phyloP scores from a whole-genome alignment of 2,329 filamentous ascomycete species.

The Rhinocladiella mackenziei region DNA sequence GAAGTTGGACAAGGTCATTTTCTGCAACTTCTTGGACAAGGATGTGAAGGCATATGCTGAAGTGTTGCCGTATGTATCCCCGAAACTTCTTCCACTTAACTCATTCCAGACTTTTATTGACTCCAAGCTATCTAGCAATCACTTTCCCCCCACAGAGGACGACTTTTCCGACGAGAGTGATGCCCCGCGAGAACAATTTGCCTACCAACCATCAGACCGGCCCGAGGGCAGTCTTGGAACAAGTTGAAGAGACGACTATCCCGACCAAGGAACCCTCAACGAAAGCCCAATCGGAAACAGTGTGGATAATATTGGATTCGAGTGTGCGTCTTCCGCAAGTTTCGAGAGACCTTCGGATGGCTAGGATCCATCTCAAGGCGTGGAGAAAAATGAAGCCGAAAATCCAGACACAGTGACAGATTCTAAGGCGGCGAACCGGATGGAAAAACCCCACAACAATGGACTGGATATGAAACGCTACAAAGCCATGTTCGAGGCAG shows the following conservation, averaged over 20 bases:
- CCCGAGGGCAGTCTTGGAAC: conserved; percentile 16
- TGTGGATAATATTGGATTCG: too few relatives aligned
- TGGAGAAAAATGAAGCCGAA: too few relatives aligned
- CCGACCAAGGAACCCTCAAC: too few relatives aligned
- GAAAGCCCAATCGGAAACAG: too few relatives aligned
- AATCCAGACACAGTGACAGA: too few relatives aligned
- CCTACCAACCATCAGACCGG: conserved; percentile 13
- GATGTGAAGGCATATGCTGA: conserved; percentile 70
- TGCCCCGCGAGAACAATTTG: conserved; percentile 3
- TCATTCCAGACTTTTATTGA: conserved; percentile 1
- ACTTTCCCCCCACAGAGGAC: conserved; percentile 48
- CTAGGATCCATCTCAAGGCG: too few relatives aligned
- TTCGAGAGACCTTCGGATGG: too few relatives aligned
- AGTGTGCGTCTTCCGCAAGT: too few relatives aligned
- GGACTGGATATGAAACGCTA: too few relatives aligned
- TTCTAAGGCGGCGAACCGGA: too few relatives aligned
- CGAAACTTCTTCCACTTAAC: not conserved
- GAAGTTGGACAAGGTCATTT: conserved; percentile 68
- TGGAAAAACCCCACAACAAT: too few relatives aligned
- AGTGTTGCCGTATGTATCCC: conserved; percentile 65
- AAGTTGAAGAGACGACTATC: not conserved
- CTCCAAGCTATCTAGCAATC: conserved; percentile 37
- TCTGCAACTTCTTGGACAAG: conserved; percentile 77
- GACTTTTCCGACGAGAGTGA: conserved; percentile 33
- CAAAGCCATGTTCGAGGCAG: too few relatives aligned